phyloP scores from a whole-genome alignment of 2,329 filamentous ascomycete species.

The Cladophialophora chaetospira region DNA sequence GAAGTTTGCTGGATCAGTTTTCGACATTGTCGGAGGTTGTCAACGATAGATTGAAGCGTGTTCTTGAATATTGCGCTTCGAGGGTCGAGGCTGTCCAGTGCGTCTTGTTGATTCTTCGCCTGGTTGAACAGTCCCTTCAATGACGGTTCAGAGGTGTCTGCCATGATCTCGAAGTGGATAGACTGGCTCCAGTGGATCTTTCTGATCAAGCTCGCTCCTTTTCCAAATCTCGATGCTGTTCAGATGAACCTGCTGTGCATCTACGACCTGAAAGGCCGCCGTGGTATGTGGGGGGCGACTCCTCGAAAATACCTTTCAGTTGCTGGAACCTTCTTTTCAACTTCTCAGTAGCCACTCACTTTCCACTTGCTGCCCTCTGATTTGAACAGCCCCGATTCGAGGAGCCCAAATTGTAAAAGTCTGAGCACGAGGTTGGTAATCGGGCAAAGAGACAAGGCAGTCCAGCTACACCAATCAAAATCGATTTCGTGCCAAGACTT shows the following conservation, averaged over 20 bases:
- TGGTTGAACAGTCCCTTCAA: conserved; percentile 26
- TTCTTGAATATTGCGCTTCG: conserved; percentile 25
- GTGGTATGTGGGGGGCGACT: no score
- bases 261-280: no score
- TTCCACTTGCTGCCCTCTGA: no score
- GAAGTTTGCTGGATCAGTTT: conserved; percentile 69
- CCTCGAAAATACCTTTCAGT: not conserved
- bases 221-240: no score
- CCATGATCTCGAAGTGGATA: not conserved
- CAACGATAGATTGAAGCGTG: conserved; percentile 24
- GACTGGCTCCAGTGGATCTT: not conserved
- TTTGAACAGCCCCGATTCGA: no score
- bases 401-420: no score
- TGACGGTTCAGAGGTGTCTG: conserved; percentile 25
- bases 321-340: not conserved
- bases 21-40: conserved; percentile 62
- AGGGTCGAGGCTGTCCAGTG: conserved; percentile 29
- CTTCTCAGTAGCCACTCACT: no score
- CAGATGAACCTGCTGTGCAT: no score
- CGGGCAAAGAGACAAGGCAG: conserved; percentile 5
- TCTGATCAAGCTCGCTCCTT: no score
- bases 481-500: conserved; percentile 4
- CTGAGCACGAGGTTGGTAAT: conserved; percentile 6
- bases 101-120: conserved; percentile 27
- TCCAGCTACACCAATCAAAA: conserved; percentile 10